A percentile compares a stretch with the other conserved stretches of the same genome.
Evolutionary conservation across 352 stramenopile species (phyloP).

Genomic region (Pythium phragmitis): DNA sequence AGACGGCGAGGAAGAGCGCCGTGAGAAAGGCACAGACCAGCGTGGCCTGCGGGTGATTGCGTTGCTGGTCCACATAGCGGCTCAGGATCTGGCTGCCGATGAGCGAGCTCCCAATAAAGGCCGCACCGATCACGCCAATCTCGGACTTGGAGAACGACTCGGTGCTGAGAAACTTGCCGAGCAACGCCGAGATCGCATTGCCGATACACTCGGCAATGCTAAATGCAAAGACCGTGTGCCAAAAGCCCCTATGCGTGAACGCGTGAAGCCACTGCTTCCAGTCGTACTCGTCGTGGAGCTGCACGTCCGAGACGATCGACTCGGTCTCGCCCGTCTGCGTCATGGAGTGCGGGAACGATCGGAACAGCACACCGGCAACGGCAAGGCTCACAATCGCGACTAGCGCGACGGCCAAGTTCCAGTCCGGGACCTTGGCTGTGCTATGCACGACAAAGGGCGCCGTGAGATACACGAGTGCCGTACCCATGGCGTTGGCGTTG

Average conservation of each 20-base stretch:
- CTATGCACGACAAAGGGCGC: constrained; percentile 49
- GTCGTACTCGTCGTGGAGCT: constrained; percentile 68
- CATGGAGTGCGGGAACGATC: constrained; percentile 40
- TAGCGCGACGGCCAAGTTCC: constrained; percentile 47
- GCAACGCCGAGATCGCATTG: constrained; percentile 68
- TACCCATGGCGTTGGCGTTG: constrained; percentile 75
- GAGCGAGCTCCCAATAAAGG: constrained; percentile 70
- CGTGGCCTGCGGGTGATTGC: constrained; percentile 58
- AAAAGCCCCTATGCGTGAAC: constrained; percentile 67
- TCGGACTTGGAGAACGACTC: constrained; percentile 53
- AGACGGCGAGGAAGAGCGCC: constrained; percentile 36
- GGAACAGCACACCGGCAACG: constrained; percentile 35
- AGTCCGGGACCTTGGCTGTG: constrained; percentile 32
- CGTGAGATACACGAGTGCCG: constrained; percentile 55
- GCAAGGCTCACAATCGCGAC: constrained; percentile 25
- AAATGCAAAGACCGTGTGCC: constrained; percentile 60
- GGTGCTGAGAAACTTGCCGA: constrained; percentile 64
- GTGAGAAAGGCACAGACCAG: constrained; percentile 62
- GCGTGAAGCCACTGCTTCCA: constrained; percentile 68
- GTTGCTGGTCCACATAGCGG: constrained; percentile 57
- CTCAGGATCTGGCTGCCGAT: constrained; percentile 70
- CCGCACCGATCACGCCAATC: constrained; percentile 62
- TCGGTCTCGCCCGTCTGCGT: constrained; percentile 23
- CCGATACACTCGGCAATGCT: constrained; percentile 64
- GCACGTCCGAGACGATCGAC: constrained; percentile 52